phyloP scores from a whole-genome alignment of 2,329 filamentous ascomycete species.

The Apiospora hydei region DNA sequence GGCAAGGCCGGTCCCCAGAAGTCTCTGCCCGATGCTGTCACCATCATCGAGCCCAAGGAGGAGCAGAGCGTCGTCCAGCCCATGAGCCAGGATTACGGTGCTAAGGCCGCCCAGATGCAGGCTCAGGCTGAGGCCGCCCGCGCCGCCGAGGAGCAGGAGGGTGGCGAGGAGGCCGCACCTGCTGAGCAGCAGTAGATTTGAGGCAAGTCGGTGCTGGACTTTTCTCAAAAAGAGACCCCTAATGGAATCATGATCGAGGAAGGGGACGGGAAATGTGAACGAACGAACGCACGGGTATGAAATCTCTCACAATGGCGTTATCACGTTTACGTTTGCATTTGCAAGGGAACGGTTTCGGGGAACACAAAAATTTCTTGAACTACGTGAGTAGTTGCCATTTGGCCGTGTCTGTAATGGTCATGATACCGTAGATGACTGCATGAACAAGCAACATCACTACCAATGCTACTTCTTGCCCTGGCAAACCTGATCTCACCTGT shows the following conservation, averaged over 20 bases:
- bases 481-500: not conserved
- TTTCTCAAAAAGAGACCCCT: constrained; percentile 26
- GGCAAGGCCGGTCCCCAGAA: constrained; percentile 98
- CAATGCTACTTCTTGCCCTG: not conserved
- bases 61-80: constrained; percentile 95
- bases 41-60: constrained; percentile 99
- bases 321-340: constrained; percentile 26
- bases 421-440: constrained; percentile 25
- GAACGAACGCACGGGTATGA: constrained; percentile 25
- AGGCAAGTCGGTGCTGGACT: constrained; percentile 47
- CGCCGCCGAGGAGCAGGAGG: constrained; percentile 57
- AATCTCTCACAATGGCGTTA: constrained; percentile 21
- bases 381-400: constrained; percentile 24
- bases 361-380: constrained; percentile 18
- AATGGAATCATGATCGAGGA: constrained; percentile 19
- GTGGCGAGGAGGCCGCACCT: constrained; percentile 59
- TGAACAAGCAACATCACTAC: constrained; percentile 23
- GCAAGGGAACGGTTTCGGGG: constrained; percentile 21
- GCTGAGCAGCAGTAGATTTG: constrained; percentile 53
- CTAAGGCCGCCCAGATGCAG: constrained; percentile 77
- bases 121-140: constrained; percentile 69
- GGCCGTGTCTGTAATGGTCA: constrained; percentile 22
- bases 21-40: constrained; percentile 96
- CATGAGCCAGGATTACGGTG: constrained; percentile 97
- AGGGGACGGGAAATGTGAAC: constrained; percentile 19